Evolutionary conservation across 2,329 filamentous ascomycete species (phyloP).

Genomic region (Aplosporella prunicola): DNA sequence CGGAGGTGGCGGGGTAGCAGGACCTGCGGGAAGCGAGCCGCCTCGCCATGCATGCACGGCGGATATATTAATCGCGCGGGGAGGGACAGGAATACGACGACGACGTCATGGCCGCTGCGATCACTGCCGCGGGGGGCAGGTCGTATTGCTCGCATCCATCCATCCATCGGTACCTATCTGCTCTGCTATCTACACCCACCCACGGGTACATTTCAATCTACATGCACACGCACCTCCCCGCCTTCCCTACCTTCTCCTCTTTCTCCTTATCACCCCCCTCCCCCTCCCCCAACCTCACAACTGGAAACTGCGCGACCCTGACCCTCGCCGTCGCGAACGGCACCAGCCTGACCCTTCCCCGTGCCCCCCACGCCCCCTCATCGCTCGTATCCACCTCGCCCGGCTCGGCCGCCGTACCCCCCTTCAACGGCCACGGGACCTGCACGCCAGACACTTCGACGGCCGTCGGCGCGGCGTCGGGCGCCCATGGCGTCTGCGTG

Average conservation of each 20-base stretch:
- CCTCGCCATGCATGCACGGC: too few species aligned
- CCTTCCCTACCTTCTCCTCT: too few species aligned
- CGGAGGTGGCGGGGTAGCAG: too few species aligned
- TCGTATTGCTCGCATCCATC: not conserved
- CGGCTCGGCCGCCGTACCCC: constrained; percentile 1
- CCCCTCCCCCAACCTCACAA: not conserved
- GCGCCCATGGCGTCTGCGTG: too few species aligned
- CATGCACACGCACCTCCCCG: too few species aligned
- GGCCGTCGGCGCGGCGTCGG: not conserved
- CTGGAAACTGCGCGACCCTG: constrained; percentile 4
- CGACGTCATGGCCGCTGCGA: too few species aligned
- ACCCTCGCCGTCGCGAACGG: constrained; percentile 1
- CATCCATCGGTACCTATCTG: not conserved
- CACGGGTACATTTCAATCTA: too few species aligned
- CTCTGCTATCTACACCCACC: not conserved
- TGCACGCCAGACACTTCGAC: not conserved
- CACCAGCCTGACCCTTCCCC: not conserved
- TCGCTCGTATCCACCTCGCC: not conserved
- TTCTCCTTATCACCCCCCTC: not conserved
- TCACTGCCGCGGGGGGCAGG: too few species aligned
- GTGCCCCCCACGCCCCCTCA: not conserved
- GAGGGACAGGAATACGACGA: too few species aligned
- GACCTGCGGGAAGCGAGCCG: too few species aligned
- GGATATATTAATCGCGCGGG: too few species aligned
- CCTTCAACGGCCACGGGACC: constrained; percentile 1